Evolutionary conservation across 805 yeast genomes (phyloP).

Genomic region (Metschnikowia borealis): DNA sequence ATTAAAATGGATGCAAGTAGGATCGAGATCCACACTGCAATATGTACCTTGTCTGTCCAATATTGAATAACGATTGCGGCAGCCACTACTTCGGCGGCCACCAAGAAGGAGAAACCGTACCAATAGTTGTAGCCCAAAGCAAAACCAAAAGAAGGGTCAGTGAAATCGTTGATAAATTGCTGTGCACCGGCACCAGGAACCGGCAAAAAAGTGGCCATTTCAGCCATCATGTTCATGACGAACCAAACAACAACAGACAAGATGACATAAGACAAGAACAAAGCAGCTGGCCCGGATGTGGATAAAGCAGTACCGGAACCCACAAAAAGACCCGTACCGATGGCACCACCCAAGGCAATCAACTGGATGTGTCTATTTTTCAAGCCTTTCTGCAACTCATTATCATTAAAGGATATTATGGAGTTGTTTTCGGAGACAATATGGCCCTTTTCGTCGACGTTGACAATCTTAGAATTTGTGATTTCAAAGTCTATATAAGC

Average conservation of each 20-base stretch:
- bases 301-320: constrained; percentile 18
- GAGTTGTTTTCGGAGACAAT: constrained; percentile 15
- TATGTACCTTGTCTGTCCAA: constrained; percentile 22
- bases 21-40: constrained; percentile 40
- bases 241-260: constrained; percentile 19
- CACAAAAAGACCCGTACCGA: constrained; percentile 22
- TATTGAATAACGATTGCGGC: constrained; percentile 18
- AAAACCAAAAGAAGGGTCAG: constrained; percentile 18
- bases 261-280: constrained; percentile 16
- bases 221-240: constrained; percentile 21
- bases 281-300: constrained; percentile 17
- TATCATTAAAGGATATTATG: constrained; percentile 12
- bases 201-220: constrained; percentile 21
- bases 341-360: constrained; percentile 22
- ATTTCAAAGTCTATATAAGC: constrained; percentile 16
- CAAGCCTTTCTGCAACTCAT: constrained; percentile 17
- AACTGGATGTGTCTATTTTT: constrained; percentile 21
- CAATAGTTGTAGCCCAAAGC: constrained; percentile 21
- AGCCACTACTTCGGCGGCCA: constrained; percentile 19
- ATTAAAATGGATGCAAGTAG: constrained; percentile 15
- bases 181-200: constrained; percentile 21
- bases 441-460: constrained; percentile 18
- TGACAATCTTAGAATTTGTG: constrained; percentile 16
- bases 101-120: constrained; percentile 18
- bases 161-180: constrained; percentile 17